A percentile compares a stretch with the other conserved stretches of the same genome.
Evolutionary conservation across 306 rosid genomes (phyloP).

Genomic region (Quercus bicolor): DNA sequence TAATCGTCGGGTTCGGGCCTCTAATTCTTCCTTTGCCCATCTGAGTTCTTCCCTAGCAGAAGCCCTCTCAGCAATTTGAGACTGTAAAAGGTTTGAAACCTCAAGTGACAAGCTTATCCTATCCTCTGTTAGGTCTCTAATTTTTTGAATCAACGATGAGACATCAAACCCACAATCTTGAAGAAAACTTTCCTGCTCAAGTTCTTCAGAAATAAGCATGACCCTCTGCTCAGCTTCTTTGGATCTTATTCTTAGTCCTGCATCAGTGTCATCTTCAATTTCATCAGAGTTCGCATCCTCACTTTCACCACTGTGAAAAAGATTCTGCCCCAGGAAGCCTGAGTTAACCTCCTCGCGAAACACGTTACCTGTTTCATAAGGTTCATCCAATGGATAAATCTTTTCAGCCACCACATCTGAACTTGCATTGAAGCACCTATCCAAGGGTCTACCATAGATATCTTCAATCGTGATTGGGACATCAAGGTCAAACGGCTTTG

Average conservation of each 20-base stretch:
- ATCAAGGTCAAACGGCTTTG: constrained; percentile 45
- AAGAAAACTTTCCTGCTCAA: constrained; percentile 65
- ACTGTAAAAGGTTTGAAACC: constrained; percentile 71
- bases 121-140: constrained; percentile 61
- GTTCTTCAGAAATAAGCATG: constrained; percentile 52
- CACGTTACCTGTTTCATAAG: constrained; percentile 37
- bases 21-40: constrained; percentile 53
- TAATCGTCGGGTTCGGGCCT: constrained; percentile 47
- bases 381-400: constrained; percentile 39
- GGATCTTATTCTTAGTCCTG: constrained; percentile 55
- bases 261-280: constrained; percentile 51
- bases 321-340: constrained; percentile 27
- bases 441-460: constrained; percentile 54
- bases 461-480: constrained; percentile 76
- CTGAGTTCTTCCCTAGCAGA: constrained; percentile 66
- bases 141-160: constrained; percentile 55
- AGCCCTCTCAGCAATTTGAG: constrained; percentile 65
- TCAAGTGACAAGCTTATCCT: constrained; percentile 68
- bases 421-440: constrained; percentile 45
- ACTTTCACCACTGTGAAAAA: constrained; percentile 14
- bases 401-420: constrained; percentile 41
- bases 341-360: constrained; percentile 38
- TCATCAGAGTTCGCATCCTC: constrained; percentile 42
- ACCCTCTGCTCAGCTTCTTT: constrained; percentile 81
- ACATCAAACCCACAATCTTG: constrained; percentile 53